These are phyloP conservation scores for Kwoniella sp. DNA, from an alignment of 768 basidiomycete genomes.

Conservation along the genomic window DNA sequence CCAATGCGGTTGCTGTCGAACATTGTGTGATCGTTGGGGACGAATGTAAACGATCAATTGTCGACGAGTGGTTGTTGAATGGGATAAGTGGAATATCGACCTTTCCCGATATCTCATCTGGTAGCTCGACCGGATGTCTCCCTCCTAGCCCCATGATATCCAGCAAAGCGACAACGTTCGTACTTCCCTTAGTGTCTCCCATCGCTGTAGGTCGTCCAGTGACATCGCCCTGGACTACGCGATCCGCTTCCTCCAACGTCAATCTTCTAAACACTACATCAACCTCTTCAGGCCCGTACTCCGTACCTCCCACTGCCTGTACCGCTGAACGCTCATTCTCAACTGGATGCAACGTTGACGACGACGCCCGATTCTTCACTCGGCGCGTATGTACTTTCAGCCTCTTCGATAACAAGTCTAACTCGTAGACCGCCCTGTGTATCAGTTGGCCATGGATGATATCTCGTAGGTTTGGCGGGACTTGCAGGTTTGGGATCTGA, in stretches of 20 bases:
- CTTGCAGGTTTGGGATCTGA: slow-evolving; percentile 8
- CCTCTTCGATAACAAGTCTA: slow-evolving; percentile 1
- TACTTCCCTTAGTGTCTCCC: background rate
- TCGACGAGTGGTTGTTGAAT: background rate
- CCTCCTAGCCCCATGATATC: slow-evolving; percentile 5
- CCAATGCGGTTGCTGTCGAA: too few species aligned
- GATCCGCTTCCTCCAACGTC: background rate
- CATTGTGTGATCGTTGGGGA: too few species aligned
- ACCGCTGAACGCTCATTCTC: too few species aligned
- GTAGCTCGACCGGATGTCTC: background rate
- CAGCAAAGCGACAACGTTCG: slow-evolving; percentile 10
- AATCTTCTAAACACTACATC: slow-evolving; percentile 7
- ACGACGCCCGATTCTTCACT: background rate
- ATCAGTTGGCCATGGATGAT: slow-evolving; percentile 17
- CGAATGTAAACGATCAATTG: too few species aligned
- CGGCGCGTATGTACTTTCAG: background rate
- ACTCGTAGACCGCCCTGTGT: slow-evolving; percentile 6
- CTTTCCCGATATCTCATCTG: background rate
- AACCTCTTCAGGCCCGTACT: background rate
- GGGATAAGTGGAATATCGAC: slow-evolving; percentile 10
- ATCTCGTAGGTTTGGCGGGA: slow-evolving; percentile 7
- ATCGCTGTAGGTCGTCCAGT: background rate
- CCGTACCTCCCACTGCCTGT: too few species aligned
- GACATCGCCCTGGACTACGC: background rate
- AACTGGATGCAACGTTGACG: too few species aligned